Conservation (phyloP, 768 basidiomycete species). For the Amanita polypyramis region DNA sequence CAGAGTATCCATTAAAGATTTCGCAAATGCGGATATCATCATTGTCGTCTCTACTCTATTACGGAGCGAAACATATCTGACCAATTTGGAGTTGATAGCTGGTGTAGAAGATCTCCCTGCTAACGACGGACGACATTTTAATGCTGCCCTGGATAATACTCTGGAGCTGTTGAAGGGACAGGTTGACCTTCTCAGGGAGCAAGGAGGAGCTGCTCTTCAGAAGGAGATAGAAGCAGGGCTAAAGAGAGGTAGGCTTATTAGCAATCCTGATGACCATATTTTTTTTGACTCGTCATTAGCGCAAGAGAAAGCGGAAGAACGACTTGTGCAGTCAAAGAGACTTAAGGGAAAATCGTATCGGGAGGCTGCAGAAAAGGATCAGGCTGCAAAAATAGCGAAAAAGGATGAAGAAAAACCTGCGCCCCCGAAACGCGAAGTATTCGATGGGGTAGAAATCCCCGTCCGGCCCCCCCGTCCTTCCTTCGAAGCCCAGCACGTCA, state of each 20-base stretch:
- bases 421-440: conserved; percentile 10
- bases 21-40: conserved; percentile 78
- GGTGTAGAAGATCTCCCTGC: conserved; percentile 59
- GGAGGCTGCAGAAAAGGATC: conserved; percentile 36
- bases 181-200: conserved; percentile 52
- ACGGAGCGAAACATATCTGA: conserved; percentile 64
- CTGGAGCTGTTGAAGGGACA: conserved; percentile 51
- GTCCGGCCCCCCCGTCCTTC: conserved; percentile 15
- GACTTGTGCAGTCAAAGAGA: conserved; percentile 47
- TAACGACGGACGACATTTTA: conserved; percentile 85
- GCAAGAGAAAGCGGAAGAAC: conserved; percentile 38
- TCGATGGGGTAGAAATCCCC: conserved; percentile 48
- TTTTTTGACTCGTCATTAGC: conserved; percentile 21
- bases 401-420: conserved; percentile 3
- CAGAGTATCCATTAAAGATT: conserved; percentile 54
- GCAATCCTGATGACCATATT: neutral
- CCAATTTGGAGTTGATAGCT: conserved; percentile 64
- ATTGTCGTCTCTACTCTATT: conserved; percentile 84
- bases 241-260: conserved; percentile 38
- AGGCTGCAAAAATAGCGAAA: neutral
- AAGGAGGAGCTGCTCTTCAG: conserved; percentile 54
- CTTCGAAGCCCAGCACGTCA: conserved; percentile 13
- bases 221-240: conserved; percentile 55
- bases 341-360: conserved; percentile 70
- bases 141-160: conserved; percentile 62